Conservation (phyloP, 2,329 filamentous ascomycete genomes). For the Alternaria atra region DNA sequence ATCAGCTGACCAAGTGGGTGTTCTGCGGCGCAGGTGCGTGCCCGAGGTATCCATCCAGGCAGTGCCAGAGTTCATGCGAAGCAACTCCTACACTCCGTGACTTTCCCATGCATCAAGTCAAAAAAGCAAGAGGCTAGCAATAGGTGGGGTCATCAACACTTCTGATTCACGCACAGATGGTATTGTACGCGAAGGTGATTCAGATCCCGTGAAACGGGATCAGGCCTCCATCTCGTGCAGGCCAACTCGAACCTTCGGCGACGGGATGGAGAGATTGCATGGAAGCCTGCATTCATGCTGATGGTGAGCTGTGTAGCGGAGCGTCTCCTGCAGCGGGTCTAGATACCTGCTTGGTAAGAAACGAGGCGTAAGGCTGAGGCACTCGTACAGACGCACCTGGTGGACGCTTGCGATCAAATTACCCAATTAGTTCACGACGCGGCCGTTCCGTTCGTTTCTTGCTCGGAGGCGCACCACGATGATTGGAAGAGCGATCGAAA, state of each 20-base stretch:
- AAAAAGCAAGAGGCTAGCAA: conserved; percentile 4
- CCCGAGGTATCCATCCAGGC: conserved; percentile 9
- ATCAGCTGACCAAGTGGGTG: conserved; percentile 21
- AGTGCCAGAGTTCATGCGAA: conserved; percentile 10
- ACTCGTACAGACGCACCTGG: not conserved
- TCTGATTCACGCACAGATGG: conserved; percentile 8
- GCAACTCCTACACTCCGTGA: conserved; percentile 1
- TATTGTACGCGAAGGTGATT: conserved; percentile 4
- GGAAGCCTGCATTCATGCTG: conserved; percentile 19
- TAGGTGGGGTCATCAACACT: not conserved
- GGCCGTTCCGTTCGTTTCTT: conserved; percentile 3
- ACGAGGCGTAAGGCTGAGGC: conserved; percentile 14
- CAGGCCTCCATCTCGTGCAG: conserved; percentile 8
- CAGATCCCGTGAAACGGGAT: not conserved
- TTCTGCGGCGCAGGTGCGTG: conserved; percentile 19
- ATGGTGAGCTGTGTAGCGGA: conserved; percentile 9
- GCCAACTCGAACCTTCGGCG: not conserved
- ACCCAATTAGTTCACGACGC: conserved; percentile 1
- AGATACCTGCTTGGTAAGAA: conserved; percentile 4
- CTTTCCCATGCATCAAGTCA: conserved; percentile 7
- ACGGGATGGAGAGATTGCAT: conserved; percentile 16
- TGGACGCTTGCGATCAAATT: not conserved
- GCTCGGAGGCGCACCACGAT: not conserved
- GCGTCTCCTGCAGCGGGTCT: conserved; percentile 5
- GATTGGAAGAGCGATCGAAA: conserved; percentile 15